Evolutionary conservation across 2,329 filamentous ascomycete species (phyloP), one percentile per base, ranked within the genome.

Genomic region (Trichoderma polysporum): DNA sequence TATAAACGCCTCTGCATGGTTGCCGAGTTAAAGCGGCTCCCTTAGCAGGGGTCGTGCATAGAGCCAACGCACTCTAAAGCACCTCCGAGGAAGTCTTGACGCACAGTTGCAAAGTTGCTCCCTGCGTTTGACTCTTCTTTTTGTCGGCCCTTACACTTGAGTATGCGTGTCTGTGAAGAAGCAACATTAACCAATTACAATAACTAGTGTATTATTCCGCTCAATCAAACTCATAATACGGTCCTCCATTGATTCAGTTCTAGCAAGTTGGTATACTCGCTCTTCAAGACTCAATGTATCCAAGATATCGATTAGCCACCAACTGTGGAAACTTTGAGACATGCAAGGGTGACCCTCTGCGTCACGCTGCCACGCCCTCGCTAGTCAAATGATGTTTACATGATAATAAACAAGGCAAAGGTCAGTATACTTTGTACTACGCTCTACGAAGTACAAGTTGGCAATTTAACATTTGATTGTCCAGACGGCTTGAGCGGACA

Each of bases 71-170:
- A 49, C n/a, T 45, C 39, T 33, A 13, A 22, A 45, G 60, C 37
- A 37, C 19, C 31, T 56, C 29, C 37, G 61, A 64, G 50, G 47
- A 50, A 27, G 50, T 54, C 37, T 54, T 19, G 27, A 25, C 19
- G 61, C 61, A 64, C 60, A 56, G 61, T 33, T 52, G 19, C 50
- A 56, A 50, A 64, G 7, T 64, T 35, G 27, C 61, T 64, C 49
- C 49, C 54, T 64, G 60, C 60, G 27, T 56, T 54, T 47, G 35
- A 19, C n/a, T 35, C 19, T 53, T 64, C 8, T 41, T 45, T 45
- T 45, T 54, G 27, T 13, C 13, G 35, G 13, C 61, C 35, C 10
- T 41, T 47, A 33, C 50, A 27, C 50, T n/a, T n/a, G 13, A 8
- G 45, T 5, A 53, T 41, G 59, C 19, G 12, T 31, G 60, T 64